Evolutionary conservation across 1,139 yeast species (phyloP), one percentile per base, ranked within the genome.

Genomic region (Chernovozyma sophiae-reginae): DNA sequence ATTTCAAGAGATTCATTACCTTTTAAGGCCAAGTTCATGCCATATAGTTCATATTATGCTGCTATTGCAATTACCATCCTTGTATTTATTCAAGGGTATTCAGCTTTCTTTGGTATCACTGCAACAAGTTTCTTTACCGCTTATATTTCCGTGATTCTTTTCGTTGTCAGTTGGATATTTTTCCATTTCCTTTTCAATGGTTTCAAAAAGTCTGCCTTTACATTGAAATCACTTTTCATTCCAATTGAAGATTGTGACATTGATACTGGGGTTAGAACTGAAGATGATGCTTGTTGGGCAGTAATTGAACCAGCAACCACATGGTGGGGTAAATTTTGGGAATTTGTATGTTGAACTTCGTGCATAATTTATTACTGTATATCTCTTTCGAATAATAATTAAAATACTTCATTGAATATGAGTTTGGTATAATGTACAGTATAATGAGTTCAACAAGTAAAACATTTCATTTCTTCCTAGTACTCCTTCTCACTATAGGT

Each of bases 61-160:
- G 63, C 74, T 7, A 55, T 67, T 37, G 63, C 78, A 40, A 63
- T 75, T 40, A 52, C 74, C 34, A 61, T 82, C 25, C 65, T 82
- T 45, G 75, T 77, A 25, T 65, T 84, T 48, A 69, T 86, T 43
- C 90, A 85, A 62, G 95, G 95, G 22, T 85, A 76, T 59, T 60
- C 68, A 1, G 77, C 75, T 2, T 82, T 81, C 63, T 78, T 74
- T 37, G 66, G 62, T 31, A 68, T 82, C 51, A 66, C 61, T 34
- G 84, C 74, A 1, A 53, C 75, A 4, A 64, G 63, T 33, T 82
- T 82, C 62, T 77, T 81, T 55, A 75, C 86, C 15, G 73, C 82
- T n/a, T 82, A 82, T 51, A 62, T 82, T 34, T 81, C 87, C 3
- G 62, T 79, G 25, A 69, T 81, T 33, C 57, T 82, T 39, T 79